Evolutionary conservation across 768 basidiomycete species (phyloP), one percentile per base, ranked within the genome.

Genomic region (Phylloporus arenicola): DNA sequence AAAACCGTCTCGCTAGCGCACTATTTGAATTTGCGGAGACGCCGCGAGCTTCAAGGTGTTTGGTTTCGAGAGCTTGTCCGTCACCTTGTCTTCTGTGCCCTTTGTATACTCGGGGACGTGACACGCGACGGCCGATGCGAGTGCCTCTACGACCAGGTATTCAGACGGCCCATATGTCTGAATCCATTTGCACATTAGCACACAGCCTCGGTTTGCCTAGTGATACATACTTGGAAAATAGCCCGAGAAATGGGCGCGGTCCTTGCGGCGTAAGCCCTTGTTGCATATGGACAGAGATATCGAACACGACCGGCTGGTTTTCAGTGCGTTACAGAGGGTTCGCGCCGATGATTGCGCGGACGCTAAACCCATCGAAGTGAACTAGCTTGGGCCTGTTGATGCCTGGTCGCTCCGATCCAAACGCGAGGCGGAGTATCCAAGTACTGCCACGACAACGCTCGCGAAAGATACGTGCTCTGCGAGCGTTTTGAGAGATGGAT

Each of bases 111-210:
- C 43, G 14, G 87, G 71, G 1, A 77, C 68, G 35, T 74, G 69
- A 12, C 69, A 63, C n/a, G n/a, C n/a, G n/a, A n/a, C n/a, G n/a
- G n/a, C n/a, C n/a, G n/a, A n/a, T n/a, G n/a, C n/a, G n/a, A 91
- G 68, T 1, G 86, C 79, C 62, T 92, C 89, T 37, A 91, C 68
- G 0, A 88, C 91, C 20, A 78, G 65, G 60, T 74, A 87, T 0
- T 72, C 67, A 0, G 84, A 77, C 0, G 60, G 48, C n/a, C 66
- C 60, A 4, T 83, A 72, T 51, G 64, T 73, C 84, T 88, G 6
- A 7, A 29, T 38, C 20, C 35, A 22, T 30, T 25, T 14, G 24
- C 22, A 43, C 10, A 42, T 46, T 17, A 49, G 47, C n/a, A 10
- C 11, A 7, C 40, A 35, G 17, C 34, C 6, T 35, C 6, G 5